Evolutionary conservation across 306 rosid species (phyloP).

Genomic region (Comarum palustre): DNA sequence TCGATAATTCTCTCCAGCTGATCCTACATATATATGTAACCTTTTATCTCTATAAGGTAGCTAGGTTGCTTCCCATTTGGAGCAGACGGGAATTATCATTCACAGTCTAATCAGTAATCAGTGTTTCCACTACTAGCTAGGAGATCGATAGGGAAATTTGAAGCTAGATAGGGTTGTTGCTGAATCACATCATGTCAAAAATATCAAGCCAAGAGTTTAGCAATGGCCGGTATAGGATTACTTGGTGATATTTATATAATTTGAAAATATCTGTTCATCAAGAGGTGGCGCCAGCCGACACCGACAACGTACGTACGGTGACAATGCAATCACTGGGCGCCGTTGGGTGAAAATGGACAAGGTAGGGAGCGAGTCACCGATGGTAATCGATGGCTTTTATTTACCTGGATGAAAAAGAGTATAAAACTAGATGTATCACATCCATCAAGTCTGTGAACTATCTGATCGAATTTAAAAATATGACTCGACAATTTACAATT

Average conservation of each 20-base stretch:
- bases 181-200: not conserved
- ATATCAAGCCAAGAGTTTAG: not conserved
- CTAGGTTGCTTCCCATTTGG: not conserved
- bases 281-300: not conserved
- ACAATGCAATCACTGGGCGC: not conserved
- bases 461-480: too few species aligned
- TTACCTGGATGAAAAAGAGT: not conserved
- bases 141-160: not conserved
- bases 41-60: not conserved
- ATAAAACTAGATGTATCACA: too few species aligned
- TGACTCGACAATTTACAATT: too few species aligned
- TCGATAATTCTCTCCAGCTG: not conserved
- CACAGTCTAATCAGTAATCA: not conserved
- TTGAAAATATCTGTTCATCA: not conserved
- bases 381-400: not conserved
- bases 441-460: too few species aligned
- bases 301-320: not conserved
- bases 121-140: not conserved
- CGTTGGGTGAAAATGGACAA: not conserved
- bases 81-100: not conserved
- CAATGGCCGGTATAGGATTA: not conserved
- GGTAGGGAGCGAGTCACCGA: not conserved
- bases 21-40: not conserved
- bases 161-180: not conserved
- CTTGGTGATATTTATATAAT: not conserved